A percentile compares a stretch with the other conserved stretches of the same genome.
phyloP scores from a whole-genome alignment of 2,329 filamentous ascomycete species.

The Microcera coccophila region DNA sequence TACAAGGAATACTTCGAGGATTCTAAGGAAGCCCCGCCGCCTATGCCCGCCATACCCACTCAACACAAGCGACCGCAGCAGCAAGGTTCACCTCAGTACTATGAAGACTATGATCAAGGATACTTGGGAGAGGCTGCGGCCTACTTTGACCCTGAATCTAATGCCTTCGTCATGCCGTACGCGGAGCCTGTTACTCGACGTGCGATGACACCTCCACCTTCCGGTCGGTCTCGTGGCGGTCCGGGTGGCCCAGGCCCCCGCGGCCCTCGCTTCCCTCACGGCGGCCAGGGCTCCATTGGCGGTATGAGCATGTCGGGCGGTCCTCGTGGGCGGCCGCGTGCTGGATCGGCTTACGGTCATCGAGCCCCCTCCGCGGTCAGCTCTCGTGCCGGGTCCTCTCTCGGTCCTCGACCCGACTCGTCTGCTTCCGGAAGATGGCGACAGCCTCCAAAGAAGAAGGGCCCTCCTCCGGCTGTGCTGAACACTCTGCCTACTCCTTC shows the following conservation, averaged over 20 bases:
- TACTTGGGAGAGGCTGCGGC: constrained; percentile 63
- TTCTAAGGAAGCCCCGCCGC: constrained; percentile 50
- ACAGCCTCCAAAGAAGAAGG: constrained; percentile 42
- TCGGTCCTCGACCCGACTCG: constrained; percentile 59
- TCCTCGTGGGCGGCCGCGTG: constrained; percentile 54
- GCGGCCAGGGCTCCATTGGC: constrained; percentile 44
- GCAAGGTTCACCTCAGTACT: constrained; percentile 43
- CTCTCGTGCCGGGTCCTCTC: constrained; percentile 31
- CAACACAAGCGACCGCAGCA: constrained; percentile 18
- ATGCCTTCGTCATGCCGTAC: constrained; percentile 75
- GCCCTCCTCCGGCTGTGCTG: constrained; percentile 69
- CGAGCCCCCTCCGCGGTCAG: background rate
- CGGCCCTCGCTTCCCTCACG: constrained; percentile 21
- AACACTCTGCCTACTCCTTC: constrained; percentile 78
- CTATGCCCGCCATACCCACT: constrained; percentile 34
- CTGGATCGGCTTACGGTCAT: constrained; percentile 35
- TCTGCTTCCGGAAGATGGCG: constrained; percentile 52
- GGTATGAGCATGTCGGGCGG: constrained; percentile 45
- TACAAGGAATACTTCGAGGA: constrained; percentile 99
- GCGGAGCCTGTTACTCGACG: constrained; percentile 81
- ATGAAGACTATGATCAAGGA: constrained; percentile 70
- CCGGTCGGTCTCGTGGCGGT: constrained; percentile 43
- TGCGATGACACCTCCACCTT: constrained; percentile 91
- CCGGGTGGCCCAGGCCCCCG: constrained; percentile 26
- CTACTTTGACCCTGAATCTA: constrained; percentile 63